phyloP scores from a whole-genome alignment of 2,329 filamentous ascomycete genomes.

The Venturia pyrina region DNA sequence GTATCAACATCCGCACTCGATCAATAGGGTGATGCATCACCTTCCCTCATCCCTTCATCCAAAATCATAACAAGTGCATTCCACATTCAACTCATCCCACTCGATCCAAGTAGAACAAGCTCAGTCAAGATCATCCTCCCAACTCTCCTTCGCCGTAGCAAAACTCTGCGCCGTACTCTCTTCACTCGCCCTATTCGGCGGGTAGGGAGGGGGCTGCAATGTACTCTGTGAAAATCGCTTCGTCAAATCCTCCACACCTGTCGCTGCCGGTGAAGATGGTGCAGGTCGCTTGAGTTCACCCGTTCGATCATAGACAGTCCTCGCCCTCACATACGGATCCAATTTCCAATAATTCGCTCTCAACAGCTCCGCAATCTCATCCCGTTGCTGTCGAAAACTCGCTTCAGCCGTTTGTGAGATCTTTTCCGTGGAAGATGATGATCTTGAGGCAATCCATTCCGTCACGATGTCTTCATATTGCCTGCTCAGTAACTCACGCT shows the following conservation, averaged over 20 bases:
- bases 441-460: slow-evolving; percentile 55
- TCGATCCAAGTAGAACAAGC: not conserved
- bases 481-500: slow-evolving; percentile 55
- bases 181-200: not conserved
- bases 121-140: slow-evolving; percentile 12
- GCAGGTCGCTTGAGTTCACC: slow-evolving; percentile 31
- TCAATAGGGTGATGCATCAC: not conserved
- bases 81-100: not conserved
- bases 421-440: not conserved
- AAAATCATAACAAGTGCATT: not conserved
- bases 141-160: not conserved
- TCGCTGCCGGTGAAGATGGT: not conserved
- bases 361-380: slow-evolving; percentile 52
- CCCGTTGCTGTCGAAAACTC: slow-evolving; percentile 35
- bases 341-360: slow-evolving; percentile 75
- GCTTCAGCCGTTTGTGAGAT: not conserved
- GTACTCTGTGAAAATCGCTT: not conserved
- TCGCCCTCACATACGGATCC: slow-evolving; percentile 77
- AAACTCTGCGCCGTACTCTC: slow-evolving; percentile 11
- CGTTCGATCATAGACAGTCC: slow-evolving; percentile 73
- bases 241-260: not conserved
- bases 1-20: no score
- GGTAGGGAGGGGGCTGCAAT: not conserved
- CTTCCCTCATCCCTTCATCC: not conserved
- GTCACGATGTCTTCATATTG: slow-evolving; percentile 66